phyloP scores from a whole-genome alignment of 208 protist species.

The Sergeia podlipaevii region DNA sequence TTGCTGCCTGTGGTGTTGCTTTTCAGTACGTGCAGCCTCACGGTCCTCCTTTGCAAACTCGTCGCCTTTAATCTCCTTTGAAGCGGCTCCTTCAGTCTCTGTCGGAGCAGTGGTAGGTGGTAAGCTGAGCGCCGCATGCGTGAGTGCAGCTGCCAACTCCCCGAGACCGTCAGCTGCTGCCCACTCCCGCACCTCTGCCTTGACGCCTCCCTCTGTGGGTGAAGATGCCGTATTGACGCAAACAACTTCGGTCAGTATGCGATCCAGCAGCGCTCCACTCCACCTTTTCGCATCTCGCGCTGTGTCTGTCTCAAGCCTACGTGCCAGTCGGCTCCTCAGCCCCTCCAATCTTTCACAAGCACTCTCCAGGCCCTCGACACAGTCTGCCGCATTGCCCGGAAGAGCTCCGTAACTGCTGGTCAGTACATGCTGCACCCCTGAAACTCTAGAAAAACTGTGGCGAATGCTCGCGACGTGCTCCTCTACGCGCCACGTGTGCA shows the following conservation, averaged over 20 bases:
- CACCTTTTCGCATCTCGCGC: slow-evolving; percentile 42
- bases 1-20: background rate
- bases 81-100: background rate
- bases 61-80: background rate
- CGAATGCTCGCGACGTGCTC: slow-evolving; percentile 24
- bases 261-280: slow-evolving; percentile 31
- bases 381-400: slow-evolving; percentile 46
- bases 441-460: slow-evolving; percentile 30
- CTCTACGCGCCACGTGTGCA: slow-evolving; percentile 44
- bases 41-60: background rate
- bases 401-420: slow-evolving; percentile 53
- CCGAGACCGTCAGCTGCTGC: slow-evolving; percentile 8
- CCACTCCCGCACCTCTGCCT: slow-evolving; percentile 30
- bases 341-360: slow-evolving; percentile 36
- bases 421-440: slow-evolving; percentile 53
- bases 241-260: slow-evolving; percentile 44
- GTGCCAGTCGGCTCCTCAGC: slow-evolving; percentile 63
- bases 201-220: slow-evolving; percentile 14
- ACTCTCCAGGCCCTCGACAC: slow-evolving; percentile 28
- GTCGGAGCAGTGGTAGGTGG: slow-evolving; percentile 22
- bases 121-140: slow-evolving; percentile 37
- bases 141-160: slow-evolving; percentile 32
- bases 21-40: background rate
- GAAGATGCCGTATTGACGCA: slow-evolving; percentile 22
- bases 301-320: slow-evolving; percentile 54